Base-by-base conservation (phyloP, 441 rosid genomes). In the Jatropha multifida region DNA sequence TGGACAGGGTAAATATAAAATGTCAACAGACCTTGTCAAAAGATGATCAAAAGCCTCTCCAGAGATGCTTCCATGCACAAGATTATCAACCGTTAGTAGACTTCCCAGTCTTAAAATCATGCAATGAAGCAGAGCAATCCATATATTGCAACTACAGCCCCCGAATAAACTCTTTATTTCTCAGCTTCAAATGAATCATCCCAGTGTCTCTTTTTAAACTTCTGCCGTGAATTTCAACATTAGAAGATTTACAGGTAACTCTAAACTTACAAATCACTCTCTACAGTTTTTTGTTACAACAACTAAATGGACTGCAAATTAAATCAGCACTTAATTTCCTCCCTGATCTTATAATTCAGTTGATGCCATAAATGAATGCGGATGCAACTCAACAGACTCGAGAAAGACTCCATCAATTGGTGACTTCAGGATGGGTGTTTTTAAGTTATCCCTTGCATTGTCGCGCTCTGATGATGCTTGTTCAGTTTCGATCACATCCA, bases 241-340 rank as follows among this genome's bases (percentile, higher is more conserved):
- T 61, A 77, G 76, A 80, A 74, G 77, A 85, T 82, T 66, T 85
- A 84, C 86, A 84, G 49, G 74, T 79, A 72, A 76, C 65, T 73
- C 82, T 79, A 69, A 56, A 65, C 84, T 74, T 73, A 71, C 79
- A 80, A 59, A 67, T 76, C 65, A 74, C 80, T 75, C 73, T 77
- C 81, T 56, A 76, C 59, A 23, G 40, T 64, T 62, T 40, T 76
- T 54, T 76, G 75, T 71, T 73, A 69, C 84, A 69, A 80, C 83
- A 79, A 74, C 75, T 81, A 75, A 78, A 76, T 71, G 80, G 63
- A 66, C 58, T 54, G 70, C 58, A 55, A 73, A 68, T 64, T 77
- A 81, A 81, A 77, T 77, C 86, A 79, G 81, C 49, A 63, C 62
- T 71, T 10, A 32, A 61, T 81, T 74, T 51, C 41, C 46, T n/a